phyloP scores from a whole-genome alignment of 2,329 filamentous ascomycete species.

The Chalara sp. region DNA sequence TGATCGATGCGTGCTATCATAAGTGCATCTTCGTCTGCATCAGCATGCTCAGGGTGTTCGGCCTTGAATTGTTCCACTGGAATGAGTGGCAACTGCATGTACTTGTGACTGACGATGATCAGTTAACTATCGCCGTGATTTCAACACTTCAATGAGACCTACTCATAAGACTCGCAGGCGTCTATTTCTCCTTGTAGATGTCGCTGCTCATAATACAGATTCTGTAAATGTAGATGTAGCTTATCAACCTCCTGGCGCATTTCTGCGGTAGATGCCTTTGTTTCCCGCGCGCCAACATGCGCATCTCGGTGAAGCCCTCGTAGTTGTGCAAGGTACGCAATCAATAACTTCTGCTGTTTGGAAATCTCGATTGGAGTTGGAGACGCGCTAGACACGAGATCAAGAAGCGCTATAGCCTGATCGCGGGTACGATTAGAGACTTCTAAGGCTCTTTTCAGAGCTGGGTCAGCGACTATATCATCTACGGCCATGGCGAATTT shows the following conservation, averaged over 20 bases:
- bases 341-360: constrained; percentile 72
- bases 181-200: constrained; percentile 85
- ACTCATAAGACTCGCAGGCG: constrained; percentile 90
- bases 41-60: constrained; percentile 66
- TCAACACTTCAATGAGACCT: constrained; percentile 30
- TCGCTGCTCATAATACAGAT: constrained; percentile 91
- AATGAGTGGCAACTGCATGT: constrained; percentile 80
- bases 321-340: constrained; percentile 71
- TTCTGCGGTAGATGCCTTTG: constrained; percentile 80
- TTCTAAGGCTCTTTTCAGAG: constrained; percentile 61
- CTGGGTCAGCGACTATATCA: constrained; percentile 55
- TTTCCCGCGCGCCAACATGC: constrained; percentile 73
- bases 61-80: constrained; percentile 74
- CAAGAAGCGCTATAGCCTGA: constrained; percentile 62
- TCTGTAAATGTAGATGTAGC: constrained; percentile 87
- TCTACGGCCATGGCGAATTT: constrained; percentile 41
- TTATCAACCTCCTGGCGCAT: constrained; percentile 86
- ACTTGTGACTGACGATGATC: constrained; percentile 61
- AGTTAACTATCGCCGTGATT: neutral
- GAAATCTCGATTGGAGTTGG: constrained; percentile 54
- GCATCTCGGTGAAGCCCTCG: constrained; percentile 79
- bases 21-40: constrained; percentile 68
- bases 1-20: constrained; percentile 90
- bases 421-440: constrained; percentile 67
- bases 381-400: constrained; percentile 46